Percentiles rank a stretch among this genome's conserved stretches.
These are phyloP conservation scores for Escovopsis sp. DNA, from an alignment of 2,329 filamentous ascomycete genomes.

Conservation along the genomic window DNA sequence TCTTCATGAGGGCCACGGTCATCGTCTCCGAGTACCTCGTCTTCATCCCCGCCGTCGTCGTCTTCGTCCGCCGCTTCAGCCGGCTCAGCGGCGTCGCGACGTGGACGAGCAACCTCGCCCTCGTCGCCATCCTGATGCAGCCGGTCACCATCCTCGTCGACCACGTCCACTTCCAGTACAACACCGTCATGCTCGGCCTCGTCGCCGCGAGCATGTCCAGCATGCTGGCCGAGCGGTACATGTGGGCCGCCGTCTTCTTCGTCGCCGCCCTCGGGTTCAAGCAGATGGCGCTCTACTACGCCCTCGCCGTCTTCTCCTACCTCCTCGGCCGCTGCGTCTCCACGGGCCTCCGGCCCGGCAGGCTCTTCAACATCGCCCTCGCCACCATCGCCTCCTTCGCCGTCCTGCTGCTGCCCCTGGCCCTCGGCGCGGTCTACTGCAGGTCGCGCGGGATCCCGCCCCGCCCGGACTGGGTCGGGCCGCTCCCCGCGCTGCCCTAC, in stretches of 20 bases:
- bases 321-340: slow-evolving; percentile 76
- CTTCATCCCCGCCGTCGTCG: slow-evolving; percentile 71
- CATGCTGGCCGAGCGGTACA: slow-evolving; percentile 66
- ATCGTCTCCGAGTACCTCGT: slow-evolving; percentile 81
- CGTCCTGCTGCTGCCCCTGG: slow-evolving; percentile 59
- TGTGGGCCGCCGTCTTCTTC: slow-evolving; percentile 90
- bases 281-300: slow-evolving; percentile 98
- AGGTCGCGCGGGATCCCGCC: slow-evolving; percentile 46
- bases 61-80: slow-evolving; percentile 73
- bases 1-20: slow-evolving; percentile 92
- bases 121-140: slow-evolving; percentile 85
- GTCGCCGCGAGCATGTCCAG: slow-evolving; percentile 77
- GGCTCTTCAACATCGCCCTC: slow-evolving; percentile 61
- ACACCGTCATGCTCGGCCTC: slow-evolving; percentile 94
- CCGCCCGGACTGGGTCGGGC: slow-evolving; percentile 39
- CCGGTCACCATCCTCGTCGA: slow-evolving; percentile 83
- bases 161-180: slow-evolving; percentile 95
- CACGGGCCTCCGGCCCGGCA: slow-evolving; percentile 50
- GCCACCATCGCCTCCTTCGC: slow-evolving; percentile 61
- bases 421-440: slow-evolving; percentile 58
- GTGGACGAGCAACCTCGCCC: slow-evolving; percentile 72
- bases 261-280: slow-evolving; percentile 92
- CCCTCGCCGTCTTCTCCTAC: slow-evolving; percentile 82
- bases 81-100: slow-evolving; percentile 60
- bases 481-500: slow-evolving; percentile 47